Conservation (phyloP, 2,329 filamentous ascomycete genomes). For the Verticillium albo-atrum region DNA sequence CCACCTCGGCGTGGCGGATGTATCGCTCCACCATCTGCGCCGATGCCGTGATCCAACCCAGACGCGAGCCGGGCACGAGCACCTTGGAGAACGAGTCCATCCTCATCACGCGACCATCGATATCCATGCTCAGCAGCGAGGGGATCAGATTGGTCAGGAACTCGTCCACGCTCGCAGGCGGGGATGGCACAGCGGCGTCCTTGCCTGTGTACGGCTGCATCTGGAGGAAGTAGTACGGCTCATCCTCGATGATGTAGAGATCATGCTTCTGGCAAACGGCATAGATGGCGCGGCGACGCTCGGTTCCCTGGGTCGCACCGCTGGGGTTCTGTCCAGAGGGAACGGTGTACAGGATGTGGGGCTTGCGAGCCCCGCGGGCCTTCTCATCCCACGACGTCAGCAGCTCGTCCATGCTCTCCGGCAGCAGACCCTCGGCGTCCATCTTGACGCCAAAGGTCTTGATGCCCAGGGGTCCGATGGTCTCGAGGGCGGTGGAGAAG, state of each 20-base stretch:
- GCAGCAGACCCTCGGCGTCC: conserved; percentile 50
- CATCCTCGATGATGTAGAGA: conserved; percentile 83
- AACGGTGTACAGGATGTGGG: conserved; percentile 55
- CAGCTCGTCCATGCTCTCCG: conserved; percentile 46
- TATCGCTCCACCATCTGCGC: conserved; percentile 82
- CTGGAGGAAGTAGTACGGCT: conserved; percentile 92
- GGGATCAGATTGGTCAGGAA: conserved; percentile 73
- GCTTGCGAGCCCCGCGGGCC: conserved; percentile 41
- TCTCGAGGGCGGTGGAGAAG: conserved; percentile 69
- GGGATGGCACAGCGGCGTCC: conserved; percentile 30
- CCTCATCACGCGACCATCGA: conserved; percentile 82
- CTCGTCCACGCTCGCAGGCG: conserved; percentile 59
- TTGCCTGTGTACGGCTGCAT: conserved; percentile 64
- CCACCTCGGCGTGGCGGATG: conserved; percentile 75
- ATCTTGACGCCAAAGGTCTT: conserved; percentile 45
- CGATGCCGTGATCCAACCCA: conserved; percentile 87
- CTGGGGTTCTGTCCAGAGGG: conserved; percentile 88
- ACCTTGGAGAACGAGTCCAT: conserved; percentile 95
- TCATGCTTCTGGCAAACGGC: conserved; percentile 78
- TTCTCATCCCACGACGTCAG: conserved; percentile 44
- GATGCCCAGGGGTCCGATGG: conserved; percentile 48
- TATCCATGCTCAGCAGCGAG: conserved; percentile 73
- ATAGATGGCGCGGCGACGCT: conserved; percentile 70
- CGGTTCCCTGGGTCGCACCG: conserved; percentile 69
- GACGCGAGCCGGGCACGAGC: conserved; percentile 72